These are phyloP conservation scores for Fusarium virguliforme DNA, from an alignment of 2,329 filamentous ascomycete genomes.

Conservation along the genomic window DNA sequence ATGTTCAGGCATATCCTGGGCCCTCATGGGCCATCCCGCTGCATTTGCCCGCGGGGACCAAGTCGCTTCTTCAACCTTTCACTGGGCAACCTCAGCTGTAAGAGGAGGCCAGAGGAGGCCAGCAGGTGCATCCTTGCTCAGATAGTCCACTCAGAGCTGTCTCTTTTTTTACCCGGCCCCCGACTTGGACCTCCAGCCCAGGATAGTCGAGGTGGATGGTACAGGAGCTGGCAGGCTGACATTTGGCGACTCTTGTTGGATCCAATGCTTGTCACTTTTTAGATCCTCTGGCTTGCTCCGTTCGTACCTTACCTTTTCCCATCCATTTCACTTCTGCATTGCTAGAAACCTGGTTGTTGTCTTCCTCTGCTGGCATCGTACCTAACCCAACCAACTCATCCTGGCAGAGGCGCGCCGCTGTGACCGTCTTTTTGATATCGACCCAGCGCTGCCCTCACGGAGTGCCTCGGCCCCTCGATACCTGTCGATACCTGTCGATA, in stretches of 20 bases:
- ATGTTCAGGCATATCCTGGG: constrained; percentile 45
- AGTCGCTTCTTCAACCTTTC: constrained; percentile 26
- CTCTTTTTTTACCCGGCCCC: constrained; percentile 36
- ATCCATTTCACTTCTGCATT: constrained; percentile 23
- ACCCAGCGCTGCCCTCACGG: constrained; percentile 20
- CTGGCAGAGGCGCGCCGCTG: constrained; percentile 21
- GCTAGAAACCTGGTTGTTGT: constrained; percentile 20
- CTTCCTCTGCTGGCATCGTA: constrained; percentile 14
- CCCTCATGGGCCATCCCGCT: constrained; percentile 34
- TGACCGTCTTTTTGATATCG: constrained; percentile 32
- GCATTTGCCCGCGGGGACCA: constrained; percentile 40
- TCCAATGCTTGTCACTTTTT: constrained; percentile 34
- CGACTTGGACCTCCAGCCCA: constrained; percentile 31
- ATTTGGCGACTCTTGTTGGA: constrained; percentile 37
- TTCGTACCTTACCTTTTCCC: constrained; percentile 20
- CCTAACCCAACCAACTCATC: neutral
- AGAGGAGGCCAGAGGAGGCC: constrained; percentile 1
- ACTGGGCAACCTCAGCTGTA: constrained; percentile 25
- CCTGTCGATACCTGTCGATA: constrained; percentile 28
- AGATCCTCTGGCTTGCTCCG: constrained; percentile 22
- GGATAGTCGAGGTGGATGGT: constrained; percentile 28
- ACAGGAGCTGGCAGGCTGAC: constrained; percentile 30
- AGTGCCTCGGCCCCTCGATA: constrained; percentile 9
- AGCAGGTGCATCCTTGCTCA: constrained; percentile 35
- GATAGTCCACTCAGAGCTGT: constrained; percentile 38